These are phyloP conservation scores for Fraxinus albicans DNA, from an alignment of 305 asterid genomes.

Conservation along the genomic window DNA sequence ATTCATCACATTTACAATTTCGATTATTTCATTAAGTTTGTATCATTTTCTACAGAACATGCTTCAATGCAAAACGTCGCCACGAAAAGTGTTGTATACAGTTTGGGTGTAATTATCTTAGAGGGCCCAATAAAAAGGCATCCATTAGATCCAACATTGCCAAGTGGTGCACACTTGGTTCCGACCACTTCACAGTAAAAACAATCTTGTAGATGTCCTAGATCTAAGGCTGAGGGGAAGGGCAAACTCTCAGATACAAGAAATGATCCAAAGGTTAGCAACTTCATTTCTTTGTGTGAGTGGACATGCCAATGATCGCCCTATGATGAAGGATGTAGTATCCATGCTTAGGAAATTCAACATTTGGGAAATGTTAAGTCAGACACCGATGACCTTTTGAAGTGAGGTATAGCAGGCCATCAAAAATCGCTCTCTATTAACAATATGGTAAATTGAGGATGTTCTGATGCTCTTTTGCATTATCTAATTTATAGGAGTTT, in stretches of 20 bases:
- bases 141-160: conserved; percentile 77
- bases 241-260: conserved; percentile 92
- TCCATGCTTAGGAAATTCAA: conserved; percentile 90
- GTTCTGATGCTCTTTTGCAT: conserved; percentile 81
- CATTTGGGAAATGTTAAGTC: conserved; percentile 50
- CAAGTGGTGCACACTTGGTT: conserved; percentile 82
- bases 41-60: conserved; percentile 52
- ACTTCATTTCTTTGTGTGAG: conserved; percentile 83
- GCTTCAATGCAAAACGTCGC: conserved; percentile 71
- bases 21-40: not conserved
- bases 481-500: conserved; percentile 49
- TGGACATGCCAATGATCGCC: conserved; percentile 68
- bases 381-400: conserved; percentile 14
- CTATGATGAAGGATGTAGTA: conserved; percentile 56
- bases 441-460: conserved; percentile 52
- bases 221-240: conserved; percentile 90
- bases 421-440: conserved; percentile 19
- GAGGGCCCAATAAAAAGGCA: conserved; percentile 94
- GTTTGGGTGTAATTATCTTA: conserved; percentile 72
- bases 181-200: conserved; percentile 61
- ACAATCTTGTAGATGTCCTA: conserved; percentile 62
- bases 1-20: not conserved
- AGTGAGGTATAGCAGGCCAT: too few relatives aligned
- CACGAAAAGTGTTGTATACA: conserved; percentile 84
- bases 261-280: conserved; percentile 84